Evolutionary conservation across 2,329 filamentous ascomycete species (phyloP), one percentile per base, ranked within the genome.

Genomic region (Trichoderma semiorbis): DNA sequence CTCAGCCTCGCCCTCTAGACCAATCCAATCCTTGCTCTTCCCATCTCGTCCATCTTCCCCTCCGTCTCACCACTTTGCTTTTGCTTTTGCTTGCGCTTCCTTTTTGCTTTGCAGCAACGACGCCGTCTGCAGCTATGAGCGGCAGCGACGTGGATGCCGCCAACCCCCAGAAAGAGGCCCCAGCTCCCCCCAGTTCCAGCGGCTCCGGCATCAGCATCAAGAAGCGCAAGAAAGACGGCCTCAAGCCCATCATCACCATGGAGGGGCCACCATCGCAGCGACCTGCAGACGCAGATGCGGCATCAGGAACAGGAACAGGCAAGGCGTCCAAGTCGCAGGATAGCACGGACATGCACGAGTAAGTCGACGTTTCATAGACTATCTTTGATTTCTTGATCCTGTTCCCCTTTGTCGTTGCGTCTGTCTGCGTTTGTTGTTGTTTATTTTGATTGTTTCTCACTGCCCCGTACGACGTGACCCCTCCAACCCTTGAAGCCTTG

Each of bases 181-280:
- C 34, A 57, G 39, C 66, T 69, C 73, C 72, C 74, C 71, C 66
- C 72, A 28, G 12, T 21, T 43, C 78, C 69, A 81, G 81, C 72
- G 77, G 78, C 69, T 77, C 74, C 68, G 79, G 75, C 66, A 74
- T 78, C n/a, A 72, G 43, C n/a, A 21, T 78, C 26, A 93, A 92
- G 86, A 93, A 93, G 86, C 87, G 91, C 78, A 91, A 91, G 85
- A 93, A 93, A 86, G 90, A 91, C 55, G 87, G 86, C 69, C 83
- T 93, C 75, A 92, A 93, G 83, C 92, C 92, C 77, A 93, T 93
- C 78, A 91, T 93, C 81, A 93, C 91, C 53, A 92, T 87, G 72
- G 91, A 93, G 77, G 85, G 28, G 43, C 43, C 36, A 6, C 50
- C 34, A 50, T 34, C 50, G 16, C 50, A 36, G 16, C 36, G 60